Evolutionary conservation across 1,284 basidiomycete genomes (phyloP), one percentile per base, ranked within the genome.

Genomic region (Rugosomyces carneus): DNA sequence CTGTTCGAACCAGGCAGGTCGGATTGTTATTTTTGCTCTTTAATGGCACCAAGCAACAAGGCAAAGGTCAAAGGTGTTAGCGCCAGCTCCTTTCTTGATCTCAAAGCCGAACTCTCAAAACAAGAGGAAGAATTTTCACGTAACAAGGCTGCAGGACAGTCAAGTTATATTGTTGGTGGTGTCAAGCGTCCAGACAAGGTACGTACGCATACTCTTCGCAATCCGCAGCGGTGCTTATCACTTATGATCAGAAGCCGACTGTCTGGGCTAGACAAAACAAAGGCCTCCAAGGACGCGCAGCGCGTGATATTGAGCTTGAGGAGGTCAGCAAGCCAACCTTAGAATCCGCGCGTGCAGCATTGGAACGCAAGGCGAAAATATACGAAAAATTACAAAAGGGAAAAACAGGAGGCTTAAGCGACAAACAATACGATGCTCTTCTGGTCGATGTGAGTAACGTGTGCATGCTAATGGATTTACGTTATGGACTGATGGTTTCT

Each of bases 371-470:
- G 62, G 83, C 90, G 4, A 76, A 76, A 60, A 80, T 86, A 47
- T 96, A 96, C 58, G 84, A 91, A 4, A 83, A 89, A 58, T 63
- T 95, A 26, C 67, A 73, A 55, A 81, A 80, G 51, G 94, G 94
- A 5, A 87, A 90, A 64, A 81, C 78, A 6, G 90, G 81, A 0
- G 90, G 89, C 0, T 57, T 95, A 57, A 81, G 62, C 21, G 87
- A 93, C 43, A 80, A 78, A 50, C 87, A 95, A 59, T 81, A 81
- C 49, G 81, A 81, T 37, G 71, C 77, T 16, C 66, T 90, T 8
- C 68, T 92, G 42, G 88, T 98, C 4, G 93, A 98, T 64, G 93
- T 93, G 65, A 62, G 87, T 61, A 20, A n/a, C n/a, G 16, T 40
- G 8, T 13, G 8, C 23, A 8, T 15, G 8, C 5, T 18, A 10